Evolutionary conservation across 2,329 filamentous ascomycete genomes (phyloP).

Genomic region (Didymella glomerata): DNA sequence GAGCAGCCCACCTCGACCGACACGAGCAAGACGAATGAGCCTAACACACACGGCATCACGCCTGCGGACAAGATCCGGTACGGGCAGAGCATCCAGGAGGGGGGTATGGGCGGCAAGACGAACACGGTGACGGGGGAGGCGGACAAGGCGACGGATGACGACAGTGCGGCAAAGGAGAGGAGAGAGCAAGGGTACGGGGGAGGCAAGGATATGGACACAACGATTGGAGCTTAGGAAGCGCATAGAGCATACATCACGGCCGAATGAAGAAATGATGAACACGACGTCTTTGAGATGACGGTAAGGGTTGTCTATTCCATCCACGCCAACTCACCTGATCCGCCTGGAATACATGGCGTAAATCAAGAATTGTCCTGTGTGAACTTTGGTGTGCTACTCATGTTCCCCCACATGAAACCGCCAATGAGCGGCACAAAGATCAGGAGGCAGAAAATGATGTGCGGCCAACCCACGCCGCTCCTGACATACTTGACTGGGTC

Average conservation of each 20-base stretch:
- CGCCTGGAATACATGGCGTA: neutral
- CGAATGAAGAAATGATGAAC: neutral
- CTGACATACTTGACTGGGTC: neutral
- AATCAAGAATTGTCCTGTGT: neutral
- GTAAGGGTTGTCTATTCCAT: neutral
- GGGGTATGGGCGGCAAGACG: conserved; percentile 64
- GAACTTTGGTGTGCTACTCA: neutral
- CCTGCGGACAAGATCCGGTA: conserved; percentile 62
- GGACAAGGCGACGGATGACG: conserved; percentile 51
- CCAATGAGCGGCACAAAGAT: neutral
- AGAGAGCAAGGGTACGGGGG: conserved; percentile 63
- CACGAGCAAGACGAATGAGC: conserved; percentile 42
- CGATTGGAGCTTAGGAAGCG: conserved; percentile 53
- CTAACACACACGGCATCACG: conserved; percentile 52
- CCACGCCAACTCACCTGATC: neutral
- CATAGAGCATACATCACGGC: neutral
- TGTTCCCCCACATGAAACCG: neutral
- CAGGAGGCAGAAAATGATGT: neutral
- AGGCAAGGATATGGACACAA: conserved; percentile 54
- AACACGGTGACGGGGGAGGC: conserved; percentile 47
- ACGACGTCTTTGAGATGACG: neutral
- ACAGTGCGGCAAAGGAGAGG: conserved; percentile 54
- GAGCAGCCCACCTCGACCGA: conserved; percentile 36
- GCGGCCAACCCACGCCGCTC: neutral
- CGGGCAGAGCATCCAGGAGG: conserved; percentile 64